Base-by-base conservation (phyloP, 306 rosid species). In the Begonia peltatifolia region DNA sequence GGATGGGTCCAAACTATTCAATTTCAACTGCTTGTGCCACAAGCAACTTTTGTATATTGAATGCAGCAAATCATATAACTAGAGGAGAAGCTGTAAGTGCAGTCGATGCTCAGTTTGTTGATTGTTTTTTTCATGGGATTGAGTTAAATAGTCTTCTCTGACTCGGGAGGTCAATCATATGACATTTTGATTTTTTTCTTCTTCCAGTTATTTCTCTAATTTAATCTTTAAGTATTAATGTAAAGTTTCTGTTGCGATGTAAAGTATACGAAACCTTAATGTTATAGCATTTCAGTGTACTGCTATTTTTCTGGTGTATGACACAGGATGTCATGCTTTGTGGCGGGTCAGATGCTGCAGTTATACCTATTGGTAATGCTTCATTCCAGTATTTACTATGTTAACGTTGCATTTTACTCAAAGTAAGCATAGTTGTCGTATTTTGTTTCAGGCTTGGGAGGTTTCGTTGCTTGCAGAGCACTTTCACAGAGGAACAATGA, bases 1-100 rank as follows among this genome's bases (percentile, higher is more conserved):
- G 95, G 95, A 89, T 89, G 97, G 97, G 95, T 62, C 97, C 97
- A 25, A 89, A 89, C 69, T 90, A 90, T 73, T 90, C 99, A 42
- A 90, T 90, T 63, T 83, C 94, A 53, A 90, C 96, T 52, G 97
- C 97, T 56, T 89, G 95, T 79, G 95, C 97, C 47, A 89, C 97
- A 14, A 82, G 95, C 79, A 89, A 89, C 77, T 84, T 73, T 67
- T 89, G 95, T 70, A 77, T 89, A 68, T 60, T 77, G 75, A 82
- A 68, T 74, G 94, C 97, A 7, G 95, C 97, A 44, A 76, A 89
- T 74, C 97, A 89, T 64, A 84, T 89, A 67, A 76, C 75, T 74
- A 74, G 93, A 80, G 97, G 97, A 15, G 97, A 89, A 80, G 95
- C 95, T 50, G 96, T 88, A 77, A 81, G 94, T 79, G 36, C 25